phyloP scores from a whole-genome alignment of 768 basidiomycete genomes.

The Naematelia encephala region DNA sequence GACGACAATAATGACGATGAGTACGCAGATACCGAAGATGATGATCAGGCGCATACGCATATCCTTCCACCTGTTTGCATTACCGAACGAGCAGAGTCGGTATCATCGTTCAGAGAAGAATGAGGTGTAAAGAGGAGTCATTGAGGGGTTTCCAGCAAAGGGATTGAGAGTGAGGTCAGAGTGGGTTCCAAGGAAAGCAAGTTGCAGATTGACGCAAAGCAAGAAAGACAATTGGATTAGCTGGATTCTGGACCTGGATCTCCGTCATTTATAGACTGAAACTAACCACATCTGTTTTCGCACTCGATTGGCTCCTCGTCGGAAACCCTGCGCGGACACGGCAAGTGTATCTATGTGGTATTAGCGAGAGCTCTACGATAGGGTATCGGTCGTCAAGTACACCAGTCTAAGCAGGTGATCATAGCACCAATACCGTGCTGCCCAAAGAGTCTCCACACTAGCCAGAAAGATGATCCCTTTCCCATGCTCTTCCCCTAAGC shows the following conservation, averaged over 20 bases:
- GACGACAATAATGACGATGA: constrained; percentile 93
- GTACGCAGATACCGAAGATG: constrained; percentile 78
- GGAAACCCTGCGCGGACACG: constrained; percentile 98
- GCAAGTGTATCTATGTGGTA: constrained; percentile 79
- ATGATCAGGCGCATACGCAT: constrained; percentile 95
- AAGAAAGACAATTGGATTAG: background rate
- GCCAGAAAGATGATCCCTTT: no score
- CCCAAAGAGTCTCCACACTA: no score
- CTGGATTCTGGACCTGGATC: background rate
- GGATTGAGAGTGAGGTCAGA: background rate
- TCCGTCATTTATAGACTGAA: background rate
- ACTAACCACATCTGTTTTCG: constrained; percentile 70
- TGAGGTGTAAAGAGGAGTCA: background rate
- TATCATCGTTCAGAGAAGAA: background rate
- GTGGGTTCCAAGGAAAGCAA: no score
- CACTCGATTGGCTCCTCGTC: constrained; percentile 92
- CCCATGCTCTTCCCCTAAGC: no score
- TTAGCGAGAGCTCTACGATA: background rate
- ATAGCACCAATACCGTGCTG: background rate
- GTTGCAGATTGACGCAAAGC: no score
- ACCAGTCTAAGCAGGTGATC: background rate
- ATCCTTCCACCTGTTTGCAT: constrained; percentile 85
- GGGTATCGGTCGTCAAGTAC: background rate
- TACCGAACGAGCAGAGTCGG: no score
- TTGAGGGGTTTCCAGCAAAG: background rate